Base-by-base conservation (phyloP, 73 alveolate genomes). In the Paramecium biaurelia region DNA sequence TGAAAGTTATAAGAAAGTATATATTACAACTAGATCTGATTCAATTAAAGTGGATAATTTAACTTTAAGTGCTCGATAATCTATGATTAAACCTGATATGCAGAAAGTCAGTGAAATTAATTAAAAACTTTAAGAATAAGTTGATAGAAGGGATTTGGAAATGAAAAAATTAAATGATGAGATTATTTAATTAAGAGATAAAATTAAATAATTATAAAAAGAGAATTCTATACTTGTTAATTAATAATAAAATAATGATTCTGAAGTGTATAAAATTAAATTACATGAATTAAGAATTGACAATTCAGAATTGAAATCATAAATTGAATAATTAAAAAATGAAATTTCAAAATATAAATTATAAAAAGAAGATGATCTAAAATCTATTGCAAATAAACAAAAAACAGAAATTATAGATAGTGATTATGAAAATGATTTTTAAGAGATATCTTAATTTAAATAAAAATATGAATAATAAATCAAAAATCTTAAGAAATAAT, bases 1-100 rank as follows among this genome's bases (percentile, higher is more conserved):
- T 12, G 84, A 63, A 63, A 63, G 84, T 63, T 63, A 63, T 30
- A 63, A 63, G 84, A 63, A 63, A 26, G 84, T 63, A 4, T 63
- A 63, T 14, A 63, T 63, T 2, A 63, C 84, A 24, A 63, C 47
- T 2, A 24, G 84, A 63, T 63, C 84, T 7, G 84, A 63, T 30
- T 63, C 84, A 23, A 63, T 63, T 9, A 11, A 32, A 30, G 84
- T 63, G 4, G 84, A 63, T 63, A 63, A 63, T 63, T 63, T 63
- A 30, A 63, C 5, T 63, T 63, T 63, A 11, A 63, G 84, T 63
- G 21, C 84, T 12, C 7, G 84, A 8, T 30, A 26, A 30, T 63
- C 84, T 10, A 63, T 32, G 45, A 63, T 63, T 3, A 63, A 63
- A 63, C 84, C 84, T 11, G 84, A 63, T 26, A 63, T 63, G 15